These are phyloP conservation scores for Oryza meridionalis DNA, from an alignment of 176 grass and related monocot species.

Conservation along the genomic window DNA sequence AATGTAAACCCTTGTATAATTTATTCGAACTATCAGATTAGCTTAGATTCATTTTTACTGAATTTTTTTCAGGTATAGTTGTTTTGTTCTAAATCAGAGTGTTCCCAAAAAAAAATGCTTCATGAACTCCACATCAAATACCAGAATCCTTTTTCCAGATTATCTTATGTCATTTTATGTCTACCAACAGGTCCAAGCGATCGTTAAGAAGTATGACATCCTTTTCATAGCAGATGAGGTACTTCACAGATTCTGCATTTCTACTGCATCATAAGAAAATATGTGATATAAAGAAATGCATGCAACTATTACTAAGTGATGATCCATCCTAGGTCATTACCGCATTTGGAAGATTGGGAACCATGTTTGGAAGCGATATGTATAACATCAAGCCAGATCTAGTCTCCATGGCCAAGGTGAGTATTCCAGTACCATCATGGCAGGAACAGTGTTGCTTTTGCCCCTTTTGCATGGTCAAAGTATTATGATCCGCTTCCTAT, in stretches of 20 bases:
- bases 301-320: slow-evolving; percentile 13
- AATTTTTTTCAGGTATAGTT: background rate
- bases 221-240: slow-evolving; percentile 99
- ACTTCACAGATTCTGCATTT: slow-evolving; percentile 4
- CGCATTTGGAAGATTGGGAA: slow-evolving; percentile 96
- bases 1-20: background rate
- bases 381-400: slow-evolving; percentile 88
- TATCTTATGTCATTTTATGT: slow-evolving; percentile 3
- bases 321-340: slow-evolving; percentile 79
- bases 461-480: background rate
- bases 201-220: slow-evolving; percentile 95
- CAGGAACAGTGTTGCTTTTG: background rate
- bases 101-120: background rate
- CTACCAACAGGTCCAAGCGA: slow-evolving; percentile 73
- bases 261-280: background rate
- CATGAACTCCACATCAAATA: background rate
- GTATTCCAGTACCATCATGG: background rate
- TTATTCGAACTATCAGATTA: background rate
- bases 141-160: slow-evolving; percentile 4
- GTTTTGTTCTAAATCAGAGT: background rate
- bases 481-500: background rate
- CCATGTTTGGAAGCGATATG: slow-evolving; percentile 95
- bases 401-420: slow-evolving; percentile 90
- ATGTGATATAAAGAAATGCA: background rate
- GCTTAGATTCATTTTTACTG: background rate